Evolutionary conservation across 768 basidiomycete species (phyloP), one percentile per base, ranked within the genome.

Genomic region (Boletus rubescentipes): DNA sequence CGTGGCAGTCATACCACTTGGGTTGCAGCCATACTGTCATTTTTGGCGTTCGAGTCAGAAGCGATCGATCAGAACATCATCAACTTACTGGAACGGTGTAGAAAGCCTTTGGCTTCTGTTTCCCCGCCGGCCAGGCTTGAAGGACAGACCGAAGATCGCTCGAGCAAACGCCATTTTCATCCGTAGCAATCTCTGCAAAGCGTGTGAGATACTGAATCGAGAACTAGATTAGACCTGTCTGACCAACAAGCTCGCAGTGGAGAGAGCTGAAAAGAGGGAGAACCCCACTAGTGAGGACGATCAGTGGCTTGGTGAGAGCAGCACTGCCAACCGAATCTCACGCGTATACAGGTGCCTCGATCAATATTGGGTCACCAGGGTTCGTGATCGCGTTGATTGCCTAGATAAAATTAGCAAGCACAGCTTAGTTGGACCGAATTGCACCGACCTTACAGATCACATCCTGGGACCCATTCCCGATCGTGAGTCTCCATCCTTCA

Each of bases 391-490:
- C 80, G 18, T 77, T 66, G 54, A 91, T 80, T 26, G 86, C 86
- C 91, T 96, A 31, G 26, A 53, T 23, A 18, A 54, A 47, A 57
- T 55, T 34, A 46, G 49, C 41, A 60, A 30, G 45, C 23, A 57
- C 41, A 53, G 61, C 21, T 26, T 34, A 2, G 34, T 20, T 15
- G 11, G 15, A 15, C 21, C 9, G 35, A 44, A 23, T 34, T 34
- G 41, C 40, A 53, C 51, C 0, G 60, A 89, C 93, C 81, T 95
- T 97, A 74, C 79, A 87, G 46, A 98, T 82, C 59, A 93, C 67
- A 75, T 97, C 93, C 71, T 97, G 95, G 40, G 90, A 91, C 11
- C 95, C 95, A 37, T 79, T 78, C 2, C 94, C 93, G 10, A 97
- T 73, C 38, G 82, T 85, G 10, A 94, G 68, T 39, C 76, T 74